Evolutionary conservation across 106 monocot genomes (phyloP).

Genomic region (Iris macrosiphon): DNA sequence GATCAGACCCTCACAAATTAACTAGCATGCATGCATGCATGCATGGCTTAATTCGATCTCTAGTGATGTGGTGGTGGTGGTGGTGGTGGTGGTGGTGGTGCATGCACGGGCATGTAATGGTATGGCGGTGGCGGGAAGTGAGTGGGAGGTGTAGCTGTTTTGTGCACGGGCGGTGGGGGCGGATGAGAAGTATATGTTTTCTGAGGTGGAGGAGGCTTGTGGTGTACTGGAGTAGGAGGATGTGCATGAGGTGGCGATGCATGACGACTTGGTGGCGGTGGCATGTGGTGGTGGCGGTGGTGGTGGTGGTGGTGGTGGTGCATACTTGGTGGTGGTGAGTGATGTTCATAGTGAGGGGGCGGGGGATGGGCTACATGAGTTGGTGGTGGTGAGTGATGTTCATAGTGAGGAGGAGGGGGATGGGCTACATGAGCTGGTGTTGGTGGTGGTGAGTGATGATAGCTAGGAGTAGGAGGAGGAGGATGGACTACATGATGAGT

Average conservation of each 20-base stretch:
- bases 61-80: no score
- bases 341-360: background rate
- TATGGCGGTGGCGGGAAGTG: background rate
- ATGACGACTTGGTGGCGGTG: background rate
- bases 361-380: background rate
- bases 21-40: no score
- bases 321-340: background rate
- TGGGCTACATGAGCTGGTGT: background rate
- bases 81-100: background rate
- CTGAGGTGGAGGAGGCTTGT: background rate
- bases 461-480: no score
- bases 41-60: no score
- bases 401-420: no score
- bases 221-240: no score
- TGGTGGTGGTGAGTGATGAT: background rate
- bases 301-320: no score
- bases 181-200: background rate
- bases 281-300: no score
- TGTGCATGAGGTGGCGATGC: background rate
- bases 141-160: no score
- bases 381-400: background rate
- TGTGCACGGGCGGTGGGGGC: no score
- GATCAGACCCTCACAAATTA: no score
- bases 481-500: background rate
- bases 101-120: background rate